Evolutionary conservation across 2,329 filamentous ascomycete genomes (phyloP), one percentile per base, ranked within the genome.

Genomic region (Fusarium globosum): DNA sequence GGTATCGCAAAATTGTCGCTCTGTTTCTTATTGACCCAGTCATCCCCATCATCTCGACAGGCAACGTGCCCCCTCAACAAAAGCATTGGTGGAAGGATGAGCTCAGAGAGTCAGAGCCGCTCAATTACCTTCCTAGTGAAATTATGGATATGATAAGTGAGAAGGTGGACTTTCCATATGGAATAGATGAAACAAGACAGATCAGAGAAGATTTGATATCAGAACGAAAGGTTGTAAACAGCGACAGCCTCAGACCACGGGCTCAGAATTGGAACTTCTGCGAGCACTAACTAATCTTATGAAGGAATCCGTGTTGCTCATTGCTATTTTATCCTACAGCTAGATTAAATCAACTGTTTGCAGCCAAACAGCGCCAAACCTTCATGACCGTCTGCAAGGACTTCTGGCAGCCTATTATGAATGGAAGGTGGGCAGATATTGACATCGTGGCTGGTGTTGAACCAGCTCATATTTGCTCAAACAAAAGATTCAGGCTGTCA

Each of bases 11-110:
- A 77, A 88, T 91, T 49, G 79, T 92, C 6, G 88, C 87, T 0
- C 80, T 92, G 12, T 92, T 88, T 76, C 83, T 92, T 5, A 86
- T 92, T 4, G 88, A 92, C 73, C 90, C 90, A 0, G 75, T 85
- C 30, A 74, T 83, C 2, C 84, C 83, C 2, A 61, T 86, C 80
- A 79, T 84, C 66, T 82, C 81, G 2, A 85, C 84, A 10, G 81
- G 82, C 33, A 86, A 85, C 30, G 82, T 85, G 18, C 82, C 83
- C 21, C 84, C 83, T 2, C 84, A 86, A 76, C 83, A 83, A 73
- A 71, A 67, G 21, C 63, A 80, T 45, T 85, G 84, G 84, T 85
- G 82, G 71, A 28, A 33, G 7, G 30, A 55, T 28, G 26, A 56
- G 16, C 36, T 73, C 11, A 48, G 67, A 9, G 49, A 48, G 14